These are phyloP conservation scores for Lichtheimia ornata DNA, from an alignment of 371 early-diverging fungal species.

Conservation along the genomic window DNA sequence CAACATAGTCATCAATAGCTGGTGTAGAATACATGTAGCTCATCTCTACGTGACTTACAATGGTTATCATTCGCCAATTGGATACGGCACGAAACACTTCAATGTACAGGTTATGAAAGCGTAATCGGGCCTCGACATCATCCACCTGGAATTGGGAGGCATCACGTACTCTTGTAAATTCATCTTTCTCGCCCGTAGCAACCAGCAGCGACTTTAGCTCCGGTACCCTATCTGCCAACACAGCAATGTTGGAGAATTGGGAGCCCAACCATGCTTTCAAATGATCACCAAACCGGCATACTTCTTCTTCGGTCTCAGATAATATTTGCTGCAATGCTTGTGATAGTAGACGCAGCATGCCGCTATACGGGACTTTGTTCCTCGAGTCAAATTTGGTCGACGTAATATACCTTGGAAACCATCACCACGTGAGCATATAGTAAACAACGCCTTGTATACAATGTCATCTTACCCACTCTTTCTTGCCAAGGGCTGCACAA, in stretches of 20 bases:
- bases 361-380: constrained; percentile 40
- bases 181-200: too few relatives aligned
- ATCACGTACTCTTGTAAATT: too few relatives aligned
- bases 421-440: too few relatives aligned
- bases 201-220: constrained; percentile 33
- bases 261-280: constrained; percentile 33
- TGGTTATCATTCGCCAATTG: constrained; percentile 44
- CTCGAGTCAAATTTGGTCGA: constrained; percentile 40
- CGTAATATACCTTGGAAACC: constrained; percentile 33
- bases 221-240: constrained; percentile 39
- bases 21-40: too few relatives aligned
- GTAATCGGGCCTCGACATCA: constrained; percentile 37
- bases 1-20: too few relatives aligned
- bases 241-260: constrained; percentile 35
- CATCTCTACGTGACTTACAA: too few relatives aligned
- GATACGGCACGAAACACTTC: constrained; percentile 42
- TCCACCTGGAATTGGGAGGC: constrained; percentile 11
- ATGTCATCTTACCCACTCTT: constrained; percentile 32
- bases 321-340: constrained; percentile 46
- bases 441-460: too few relatives aligned
- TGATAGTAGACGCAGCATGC: constrained; percentile 39
- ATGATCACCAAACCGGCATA: constrained; percentile 31
- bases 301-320: constrained; percentile 44
- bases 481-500: constrained; percentile 39
- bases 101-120: constrained; percentile 43